Conservation (phyloP, 257 asterid genomes). For the Linderniella brevidens region DNA sequence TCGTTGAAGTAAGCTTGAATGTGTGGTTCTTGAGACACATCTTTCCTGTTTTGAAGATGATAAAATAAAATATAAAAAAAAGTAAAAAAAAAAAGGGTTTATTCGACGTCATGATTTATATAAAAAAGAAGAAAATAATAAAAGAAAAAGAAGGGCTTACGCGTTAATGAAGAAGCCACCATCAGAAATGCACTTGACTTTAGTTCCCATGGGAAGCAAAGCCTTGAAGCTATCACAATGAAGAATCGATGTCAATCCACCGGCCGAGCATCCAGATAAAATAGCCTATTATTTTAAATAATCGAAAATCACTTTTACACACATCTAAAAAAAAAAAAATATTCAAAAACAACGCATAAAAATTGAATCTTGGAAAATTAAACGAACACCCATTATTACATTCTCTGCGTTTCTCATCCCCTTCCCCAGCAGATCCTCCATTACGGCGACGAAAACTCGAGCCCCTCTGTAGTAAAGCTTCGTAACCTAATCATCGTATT, state of each 20-base stretch:
- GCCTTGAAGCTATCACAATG: constrained; percentile 66
- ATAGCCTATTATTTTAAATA: constrained; percentile 37
- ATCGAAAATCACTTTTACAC: background rate
- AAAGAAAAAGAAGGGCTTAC: constrained; percentile 24
- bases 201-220: constrained; percentile 43
- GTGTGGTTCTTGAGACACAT: constrained; percentile 46
- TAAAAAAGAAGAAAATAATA: background rate
- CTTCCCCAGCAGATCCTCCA: constrained; percentile 28
- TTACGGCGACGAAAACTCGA: constrained; percentile 25
- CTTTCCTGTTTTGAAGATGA: constrained; percentile 40
- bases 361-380: too few species aligned
- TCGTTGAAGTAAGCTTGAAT: constrained; percentile 45
- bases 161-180: constrained; percentile 75
- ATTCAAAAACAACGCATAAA: too few species aligned
- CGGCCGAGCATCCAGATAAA: constrained; percentile 94
- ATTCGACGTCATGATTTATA: background rate
- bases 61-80: background rate
- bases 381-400: constrained; percentile 8
- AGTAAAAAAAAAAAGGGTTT: too few species aligned
- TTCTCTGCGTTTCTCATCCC: constrained; percentile 37
- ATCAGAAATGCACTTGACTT: constrained; percentile 80
- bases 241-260: constrained; percentile 73
- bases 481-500: constrained; percentile 16
- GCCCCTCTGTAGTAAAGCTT: constrained; percentile 41
- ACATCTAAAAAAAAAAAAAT: background rate